Base-by-base conservation (phyloP, 176 grass and related monocot genomes). In the Chrysopogon serrulatus region DNA sequence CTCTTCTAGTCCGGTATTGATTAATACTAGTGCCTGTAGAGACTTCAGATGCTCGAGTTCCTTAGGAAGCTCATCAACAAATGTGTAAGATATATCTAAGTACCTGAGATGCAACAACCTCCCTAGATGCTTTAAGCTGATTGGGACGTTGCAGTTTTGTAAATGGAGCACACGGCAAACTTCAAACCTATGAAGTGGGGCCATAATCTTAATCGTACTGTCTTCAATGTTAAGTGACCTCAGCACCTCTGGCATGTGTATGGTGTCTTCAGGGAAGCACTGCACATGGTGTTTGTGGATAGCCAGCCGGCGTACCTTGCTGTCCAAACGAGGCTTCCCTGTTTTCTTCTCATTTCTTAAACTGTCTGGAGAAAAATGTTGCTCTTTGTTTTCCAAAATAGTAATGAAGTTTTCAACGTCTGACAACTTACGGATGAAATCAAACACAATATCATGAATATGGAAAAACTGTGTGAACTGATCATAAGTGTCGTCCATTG, bases 401-500 rank as follows among this genome's bases (percentile, higher is more conserved):
- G 71, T 74, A 45, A 74, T 45, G 12, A 74, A 74, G 71, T 74
- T 51, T 74, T 74, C 72, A 36, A n/a, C 47, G 1, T 0, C 1
- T 10, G 31, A 75, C 47, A 75, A 54, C 30, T 75, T 5, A 54
- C 72, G 2, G 0, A 75, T 75, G 19, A 75, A 10, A 35, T 75
- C 72, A 35, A 75, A 49, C 47, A 75, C 72, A 35, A 54, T 36
- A 35, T 75, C 72, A n/a, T 75, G 72, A 36, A 75, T 21, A 35
- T 10, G 72, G 18, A 32, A 75, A 47, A 2, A 5, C 16, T 14
- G 14, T 47, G 4, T 4, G 15, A 4, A 4, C 44, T 4, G 3
- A 17, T 4, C 14, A 47, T 13, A 45, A 15, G 10, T 0, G 0
- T n/a, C 0, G 0, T 23, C 10, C 0, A 3, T n/a, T n/a, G n/a